Evolutionary conservation across 139 green algal genomes (phyloP), one percentile per base, ranked within the genome.

Genomic region (Chloropicon primus): DNA sequence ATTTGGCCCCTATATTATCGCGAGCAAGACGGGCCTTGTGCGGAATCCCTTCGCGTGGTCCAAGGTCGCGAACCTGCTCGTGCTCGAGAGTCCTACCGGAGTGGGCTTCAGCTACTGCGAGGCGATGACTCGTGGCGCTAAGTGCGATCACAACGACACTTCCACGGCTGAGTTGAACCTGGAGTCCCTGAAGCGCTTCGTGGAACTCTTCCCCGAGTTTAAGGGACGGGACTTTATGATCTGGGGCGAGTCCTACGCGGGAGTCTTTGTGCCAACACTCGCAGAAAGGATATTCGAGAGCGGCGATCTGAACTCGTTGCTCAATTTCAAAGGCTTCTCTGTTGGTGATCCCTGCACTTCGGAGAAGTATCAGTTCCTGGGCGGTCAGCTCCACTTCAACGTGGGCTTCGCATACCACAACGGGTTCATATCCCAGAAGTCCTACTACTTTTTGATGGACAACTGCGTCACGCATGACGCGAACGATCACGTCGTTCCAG

Each of bases 191-290:
- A 54, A 78, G 28, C 25, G 27, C 21, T 73, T 83, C 27, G 75
- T 62, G 10, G 41, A 62, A 17, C 10, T 62, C 22, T 87, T 80
- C 71, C 80, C 76, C 27, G 27, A 83, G 74, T 78, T 85, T 2
- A n/a, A 53, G 41, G 28, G 2, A 2, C 81, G 84, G 21, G 27
- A 81, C 10, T 84, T 85, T 71, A 85, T 76, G 53, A 80, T 87
- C 27, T 76, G 80, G 21, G 83, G 83, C 22, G 83, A 87, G 71
- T 84, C 78, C 0, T 87, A 87, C 78, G 83, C 81, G 2, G 83
- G 83, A 1, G 78, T 87, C 26, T 87, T 86, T 75, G 78, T 86
- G 1, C 83, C 83, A 1, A 85, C 77, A 53, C 54, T 84, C 21
- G 76, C 81, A 26, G 21, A 76, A 24, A 21, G 3, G 27, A 75